Base-by-base conservation (phyloP, 164 flowering plant genomes). In the Echeveria elegans region DNA sequence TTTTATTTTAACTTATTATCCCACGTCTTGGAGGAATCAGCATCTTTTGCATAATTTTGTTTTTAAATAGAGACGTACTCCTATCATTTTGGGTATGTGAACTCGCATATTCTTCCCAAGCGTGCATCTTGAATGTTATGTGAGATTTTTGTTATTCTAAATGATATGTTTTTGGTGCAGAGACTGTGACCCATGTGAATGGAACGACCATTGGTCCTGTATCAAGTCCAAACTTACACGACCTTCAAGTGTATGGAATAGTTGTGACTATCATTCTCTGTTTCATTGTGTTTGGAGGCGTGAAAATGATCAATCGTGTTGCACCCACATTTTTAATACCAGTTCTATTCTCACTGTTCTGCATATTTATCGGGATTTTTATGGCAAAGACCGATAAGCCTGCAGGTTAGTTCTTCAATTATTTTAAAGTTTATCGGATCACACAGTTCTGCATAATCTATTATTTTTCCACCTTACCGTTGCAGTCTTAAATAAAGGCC, bases 281-380 rank as follows among this genome's bases (percentile, higher is more conserved):
- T 74, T 90, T 95, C 76, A 90, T 95, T 67, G 99, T 95, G 59
- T 95, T 95, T 81, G 99, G 99, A 70, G 99, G 99, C 34, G 97
- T 95, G 70, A 92, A 92, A 77, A 90, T 95, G 75, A 95, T 95
- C 75, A 95, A 92, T 70, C 83, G 92, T 58, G 99, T 95, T 72
- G 99, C 99, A 23, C 99, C 97, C 63, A 91, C 97, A 69, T 95
- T 95, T 75, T 92, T 95, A 36, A 68, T 95, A 69, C 97, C 99
- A 29, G 99, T 92, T 66, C 52, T 92, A 34, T 76, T 95, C 77
- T 95, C 99, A 15, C 24, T 95, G 45, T 76, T 87, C 69, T 95
- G 94, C 87, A 95, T 95, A 76, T 88, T 85, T 71, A 61, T 84
- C 70, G 99, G 99, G 67, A 77, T 90, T 21, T 70, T 82, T 76